Base-by-base conservation (phyloP, 208 protist species). In the Phytomonas sp. region DNA sequence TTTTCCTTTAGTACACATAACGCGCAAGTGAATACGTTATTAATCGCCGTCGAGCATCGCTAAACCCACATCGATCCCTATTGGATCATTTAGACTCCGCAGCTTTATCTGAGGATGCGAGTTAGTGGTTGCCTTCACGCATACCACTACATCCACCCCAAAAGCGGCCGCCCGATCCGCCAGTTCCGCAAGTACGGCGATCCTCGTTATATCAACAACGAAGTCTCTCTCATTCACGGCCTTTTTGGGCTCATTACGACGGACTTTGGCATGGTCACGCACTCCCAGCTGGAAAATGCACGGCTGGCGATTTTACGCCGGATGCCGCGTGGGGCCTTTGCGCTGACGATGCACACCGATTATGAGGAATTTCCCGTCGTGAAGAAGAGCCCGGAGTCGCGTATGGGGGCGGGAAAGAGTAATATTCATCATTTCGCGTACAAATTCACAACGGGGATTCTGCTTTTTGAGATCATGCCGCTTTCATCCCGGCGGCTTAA, bases 381-480 rank as follows among this genome's bases (percentile, higher is more conserved):
- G 60, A 82, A 88, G 42, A 96, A 96, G 78, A 91, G 86, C 63
- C 91, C 91, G 26, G 88, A 96, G 66, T 91, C 86, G 49, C 91
- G 91, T 77, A 96, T 94, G 91, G 91, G 91, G 12, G 88, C 82
- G 0, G 91, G 91, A 66, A 96, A 96, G 76, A 83, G 82, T 60
- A 94, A 93, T 70, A 96, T 96, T 66, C 91, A 96, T 65, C 91
- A 96, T 79, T 96, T 94, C 67, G 88, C 88, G 8, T 96, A 90
- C 79, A 93, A 94, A 77, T 92, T 96, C 76, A 96, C 91, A 16
- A 96, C 91, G 3, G 91, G 91, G 5, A 73, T 96, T 16, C 91
- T 88, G 26, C 73, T 96, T 7, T 94, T 96, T 77, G 91, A 96
- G 69, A 93, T 96, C 64, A 82, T 74, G 69, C 66, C 74, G 65